Percentiles rank a stretch among this genome's conserved stretches.
Conservation (phyloP, 169 alveolate species). For the Pseudocohnilembus persalinus region DNA sequence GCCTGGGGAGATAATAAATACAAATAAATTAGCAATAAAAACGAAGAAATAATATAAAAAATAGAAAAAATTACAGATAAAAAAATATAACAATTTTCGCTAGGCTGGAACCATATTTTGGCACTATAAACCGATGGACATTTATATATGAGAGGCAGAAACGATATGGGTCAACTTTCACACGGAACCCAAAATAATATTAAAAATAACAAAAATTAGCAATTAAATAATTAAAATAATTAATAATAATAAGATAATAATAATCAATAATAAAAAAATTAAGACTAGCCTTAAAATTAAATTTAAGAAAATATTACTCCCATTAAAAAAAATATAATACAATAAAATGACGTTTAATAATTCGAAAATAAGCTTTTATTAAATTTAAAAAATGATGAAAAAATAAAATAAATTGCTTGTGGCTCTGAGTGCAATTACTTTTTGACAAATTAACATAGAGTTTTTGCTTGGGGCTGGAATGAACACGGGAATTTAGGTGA, state of each 20-base stretch:
- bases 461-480: slow-evolving; percentile 69
- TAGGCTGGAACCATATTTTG: neutral
- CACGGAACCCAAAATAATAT: neutral
- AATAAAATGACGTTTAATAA: too few relatives aligned
- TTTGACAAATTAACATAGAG: neutral
- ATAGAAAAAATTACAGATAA: neutral
- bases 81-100: too few relatives aligned
- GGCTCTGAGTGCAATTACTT: slow-evolving; percentile 34
- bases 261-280: too few relatives aligned
- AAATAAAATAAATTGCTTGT: slow-evolving; percentile 14
- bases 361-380: too few relatives aligned
- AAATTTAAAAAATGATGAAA: neutral
- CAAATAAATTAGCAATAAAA: neutral
- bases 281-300: too few relatives aligned
- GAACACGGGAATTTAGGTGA: slow-evolving; percentile 70
- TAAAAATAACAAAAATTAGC: neutral
- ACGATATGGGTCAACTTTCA: neutral
- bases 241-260: too few relatives aligned
- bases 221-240: too few relatives aligned
- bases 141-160: neutral
- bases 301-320: too few relatives aligned
- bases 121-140: neutral
- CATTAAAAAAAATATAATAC: too few relatives aligned
- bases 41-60: neutral
- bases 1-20: neutral